Evolutionary conservation across 2,329 filamentous ascomycete species (phyloP).

Genomic region (Didymella glomerata): DNA sequence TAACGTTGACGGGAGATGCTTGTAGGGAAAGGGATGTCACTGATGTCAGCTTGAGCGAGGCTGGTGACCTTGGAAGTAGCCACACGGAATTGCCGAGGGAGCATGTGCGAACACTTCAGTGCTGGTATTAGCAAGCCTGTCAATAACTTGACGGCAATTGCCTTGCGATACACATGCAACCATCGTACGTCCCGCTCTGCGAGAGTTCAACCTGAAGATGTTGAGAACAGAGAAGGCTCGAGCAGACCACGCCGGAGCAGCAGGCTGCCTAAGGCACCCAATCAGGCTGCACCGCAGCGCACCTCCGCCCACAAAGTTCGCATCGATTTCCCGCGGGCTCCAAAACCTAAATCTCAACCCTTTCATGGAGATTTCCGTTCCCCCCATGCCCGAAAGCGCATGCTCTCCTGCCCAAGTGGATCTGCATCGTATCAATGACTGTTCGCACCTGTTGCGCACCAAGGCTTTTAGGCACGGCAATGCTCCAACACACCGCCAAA

Average conservation of each 20-base stretch:
- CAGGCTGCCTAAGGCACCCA: slow-evolving; percentile 11
- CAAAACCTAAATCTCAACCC: slow-evolving; percentile 7
- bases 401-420: slow-evolving; percentile 7
- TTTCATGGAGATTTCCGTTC: slow-evolving; percentile 12
- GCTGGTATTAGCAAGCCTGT: background rate
- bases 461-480: slow-evolving; percentile 4
- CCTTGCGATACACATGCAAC: background rate
- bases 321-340: too few relatives aligned
- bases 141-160: background rate
- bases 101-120: slow-evolving; percentile 9
- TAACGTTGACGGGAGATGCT: slow-evolving; percentile 2
- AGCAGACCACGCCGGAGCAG: background rate
- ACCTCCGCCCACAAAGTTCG: slow-evolving; percentile 9
- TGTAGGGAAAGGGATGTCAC: background rate
- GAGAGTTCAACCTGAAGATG: background rate
- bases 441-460: background rate
- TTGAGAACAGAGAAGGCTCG: background rate
- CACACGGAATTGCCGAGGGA: slow-evolving; percentile 12
- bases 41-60: slow-evolving; percentile 5
- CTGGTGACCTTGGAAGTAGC: slow-evolving; percentile 5
- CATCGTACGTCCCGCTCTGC: background rate
- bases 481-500: slow-evolving; percentile 11
- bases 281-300: slow-evolving; percentile 9
- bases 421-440: slow-evolving; percentile 9
- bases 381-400: slow-evolving; percentile 4